Evolutionary conservation across 1,139 yeast genomes (phyloP), one percentile per base, ranked within the genome.

Genomic region (Zygoascus meyerae): DNA sequence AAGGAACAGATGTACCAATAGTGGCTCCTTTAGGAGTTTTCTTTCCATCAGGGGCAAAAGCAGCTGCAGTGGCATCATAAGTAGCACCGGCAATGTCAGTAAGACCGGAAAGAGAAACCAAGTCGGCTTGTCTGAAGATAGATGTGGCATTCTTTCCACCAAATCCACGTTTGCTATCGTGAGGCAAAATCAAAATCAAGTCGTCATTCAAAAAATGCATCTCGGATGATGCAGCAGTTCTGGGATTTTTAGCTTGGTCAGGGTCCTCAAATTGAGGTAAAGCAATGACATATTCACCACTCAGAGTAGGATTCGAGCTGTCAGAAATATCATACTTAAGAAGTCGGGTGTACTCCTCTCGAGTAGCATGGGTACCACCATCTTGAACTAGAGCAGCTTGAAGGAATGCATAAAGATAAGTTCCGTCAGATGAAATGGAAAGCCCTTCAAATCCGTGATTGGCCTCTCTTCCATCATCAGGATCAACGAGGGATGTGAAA

Each of bases 341-440:
- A 26, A 50, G 44, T 34, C 55, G 46, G 11, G 51, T 48, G 48
- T 46, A 50, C 46, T 50, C 46, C 26, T 50, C 53, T 47, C 55
- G 35, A 16, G 55, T 50, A 33, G 53, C 49, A 41, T 52, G 55
- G 17, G 52, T 47, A 26, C 55, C 55, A 30, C 55, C 55, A 18
- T 52, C 55, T 37, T 50, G 55, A 10, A 50, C 52, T 12, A 49
- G 37, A 8, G 55, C 55, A 21, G 51, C 52, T 39, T 52, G 53
- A 15, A 50, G 44, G 18, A 50, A 36, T 3, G 51, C 52, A 37
- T 46, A 52, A 28, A 52, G 36, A 28, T 45, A 47, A 9, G 29
- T 41, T 9, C 53, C 53, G 34, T 52, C 52, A 5, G 48, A 43
- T 10, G 53, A 50, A 30, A 52, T 48, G 18, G 53, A 38, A 29